Evolutionary conservation across 768 basidiomycete species (phyloP).

Genomic region (Suillus subalutaceus): DNA sequence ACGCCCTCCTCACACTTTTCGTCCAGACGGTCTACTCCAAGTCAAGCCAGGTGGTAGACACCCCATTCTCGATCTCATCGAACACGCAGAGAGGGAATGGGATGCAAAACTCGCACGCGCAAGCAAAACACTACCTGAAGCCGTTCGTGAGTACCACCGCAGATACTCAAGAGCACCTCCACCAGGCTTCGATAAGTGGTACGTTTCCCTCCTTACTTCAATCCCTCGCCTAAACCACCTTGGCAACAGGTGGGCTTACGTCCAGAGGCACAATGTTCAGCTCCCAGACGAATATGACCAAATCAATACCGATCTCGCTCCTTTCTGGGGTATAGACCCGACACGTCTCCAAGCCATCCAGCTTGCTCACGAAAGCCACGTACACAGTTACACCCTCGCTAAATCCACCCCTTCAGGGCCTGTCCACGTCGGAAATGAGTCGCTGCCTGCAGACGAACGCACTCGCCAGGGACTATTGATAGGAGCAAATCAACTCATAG

Average conservation of each 20-base stretch:
- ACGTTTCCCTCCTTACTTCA: conserved; percentile 7
- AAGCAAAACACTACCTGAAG: conserved; percentile 41
- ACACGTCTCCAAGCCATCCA: conserved; percentile 32
- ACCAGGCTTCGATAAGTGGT: conserved; percentile 52
- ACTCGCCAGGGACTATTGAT: conserved; percentile 18
- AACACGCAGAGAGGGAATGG: conserved; percentile 42
- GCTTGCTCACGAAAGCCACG: conserved; percentile 29
- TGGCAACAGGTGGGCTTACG: conserved; percentile 47
- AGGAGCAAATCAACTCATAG: conserved; percentile 38
- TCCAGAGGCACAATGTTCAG: conserved; percentile 45
- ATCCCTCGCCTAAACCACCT: background rate
- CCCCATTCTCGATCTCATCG: conserved; percentile 49
- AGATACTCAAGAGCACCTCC: conserved; percentile 43
- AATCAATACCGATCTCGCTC: conserved; percentile 45
- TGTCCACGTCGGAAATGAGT: conserved; percentile 21
- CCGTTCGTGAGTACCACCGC: conserved; percentile 42
- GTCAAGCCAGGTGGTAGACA: conserved; percentile 42
- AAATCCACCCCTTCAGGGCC: conserved; percentile 21
- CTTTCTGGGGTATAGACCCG: conserved; percentile 46
- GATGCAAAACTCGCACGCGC: conserved; percentile 37
- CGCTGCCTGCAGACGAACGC: conserved; percentile 8
- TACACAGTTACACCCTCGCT: conserved; percentile 40
- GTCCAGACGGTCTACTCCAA: conserved; percentile 37
- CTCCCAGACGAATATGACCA: conserved; percentile 60
- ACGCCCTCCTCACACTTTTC: conserved; percentile 21